Conservation (phyloP, 371 early-diverging fungal genomes). For the Actinomortierella ambigua region DNA sequence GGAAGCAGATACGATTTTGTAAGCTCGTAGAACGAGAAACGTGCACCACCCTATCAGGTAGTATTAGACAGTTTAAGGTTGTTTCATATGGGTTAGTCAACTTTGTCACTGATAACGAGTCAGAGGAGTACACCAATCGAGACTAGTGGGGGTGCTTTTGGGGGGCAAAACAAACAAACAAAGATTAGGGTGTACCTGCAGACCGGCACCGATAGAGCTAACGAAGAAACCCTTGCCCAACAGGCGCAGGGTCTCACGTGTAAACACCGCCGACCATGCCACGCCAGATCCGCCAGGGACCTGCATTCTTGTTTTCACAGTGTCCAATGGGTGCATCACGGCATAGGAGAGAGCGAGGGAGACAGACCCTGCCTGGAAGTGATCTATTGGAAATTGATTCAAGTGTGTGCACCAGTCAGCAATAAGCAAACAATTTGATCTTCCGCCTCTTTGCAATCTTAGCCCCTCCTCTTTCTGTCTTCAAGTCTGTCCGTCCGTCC, state of each 20-base stretch:
- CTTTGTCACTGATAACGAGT: not conserved
- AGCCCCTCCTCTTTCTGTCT: too few relatives aligned
- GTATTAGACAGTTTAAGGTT: not conserved
- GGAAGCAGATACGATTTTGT: conserved; percentile 68
- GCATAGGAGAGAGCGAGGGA: conserved; percentile 73
- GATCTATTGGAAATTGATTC: conserved; percentile 46
- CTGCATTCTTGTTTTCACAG: conserved; percentile 72
- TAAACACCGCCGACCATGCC: conserved; percentile 55
- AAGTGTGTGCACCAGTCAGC: not conserved
- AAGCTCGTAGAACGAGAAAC: conserved; percentile 79
- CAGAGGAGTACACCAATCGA: conserved; percentile 5
- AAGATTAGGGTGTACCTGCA: conserved; percentile 53
- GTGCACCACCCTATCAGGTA: conserved; percentile 64
- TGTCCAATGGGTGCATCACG: conserved; percentile 77
- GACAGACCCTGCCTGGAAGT: conserved; percentile 70
- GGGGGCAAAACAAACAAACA: too few relatives aligned
- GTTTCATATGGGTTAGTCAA: too few relatives aligned
- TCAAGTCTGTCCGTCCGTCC: too few relatives aligned
- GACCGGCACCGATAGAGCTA: conserved; percentile 73
- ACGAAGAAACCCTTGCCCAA: conserved; percentile 73
- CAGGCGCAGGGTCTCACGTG: conserved; percentile 55
- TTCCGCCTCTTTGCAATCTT: too few relatives aligned
- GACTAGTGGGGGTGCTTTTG: too few relatives aligned
- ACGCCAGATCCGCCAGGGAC: conserved; percentile 51
- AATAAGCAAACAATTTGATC: too few relatives aligned